phyloP scores from a whole-genome alignment of 169 alveolate species.

The Plasmodium gaboni region DNA sequence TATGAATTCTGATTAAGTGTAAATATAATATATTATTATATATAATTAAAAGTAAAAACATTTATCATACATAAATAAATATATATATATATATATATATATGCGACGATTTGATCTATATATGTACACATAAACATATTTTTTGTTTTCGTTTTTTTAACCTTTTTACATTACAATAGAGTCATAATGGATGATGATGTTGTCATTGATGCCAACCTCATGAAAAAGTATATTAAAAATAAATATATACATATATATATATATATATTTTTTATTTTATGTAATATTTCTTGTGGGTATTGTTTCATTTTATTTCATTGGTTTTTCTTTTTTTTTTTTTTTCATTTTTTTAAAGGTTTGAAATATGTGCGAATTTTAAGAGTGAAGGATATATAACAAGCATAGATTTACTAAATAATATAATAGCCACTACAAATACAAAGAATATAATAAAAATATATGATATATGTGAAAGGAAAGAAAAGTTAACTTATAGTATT shows the following conservation, averaged over 20 bases:
- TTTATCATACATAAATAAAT: too few species aligned
- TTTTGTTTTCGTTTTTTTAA: too few species aligned
- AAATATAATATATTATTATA: too few species aligned
- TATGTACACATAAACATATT: too few species aligned
- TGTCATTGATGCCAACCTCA: too few species aligned
- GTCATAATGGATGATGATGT: too few species aligned
- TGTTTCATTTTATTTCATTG: not conserved
- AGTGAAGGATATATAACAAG: conserved; percentile 66
- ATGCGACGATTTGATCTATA: too few species aligned
- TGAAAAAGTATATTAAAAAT: too few species aligned
- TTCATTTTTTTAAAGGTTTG: conserved; percentile 21
- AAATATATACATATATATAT: not conserved
- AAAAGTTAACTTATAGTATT: conserved; percentile 37
- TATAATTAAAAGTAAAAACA: too few species aligned
- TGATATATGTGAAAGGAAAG: conserved; percentile 48
- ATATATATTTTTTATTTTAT: not conserved
- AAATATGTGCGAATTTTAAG: conserved; percentile 35
- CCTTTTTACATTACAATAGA: too few species aligned
- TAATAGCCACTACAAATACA: conserved; percentile 44
- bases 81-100: too few species aligned
- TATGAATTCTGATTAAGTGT: too few species aligned
- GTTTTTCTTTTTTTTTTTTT: not conserved
- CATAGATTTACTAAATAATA: conserved; percentile 44
- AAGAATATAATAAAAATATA: conserved; percentile 46
- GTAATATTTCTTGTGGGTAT: not conserved